phyloP scores from a whole-genome alignment of 805 yeast species.

The Candida orba region DNA sequence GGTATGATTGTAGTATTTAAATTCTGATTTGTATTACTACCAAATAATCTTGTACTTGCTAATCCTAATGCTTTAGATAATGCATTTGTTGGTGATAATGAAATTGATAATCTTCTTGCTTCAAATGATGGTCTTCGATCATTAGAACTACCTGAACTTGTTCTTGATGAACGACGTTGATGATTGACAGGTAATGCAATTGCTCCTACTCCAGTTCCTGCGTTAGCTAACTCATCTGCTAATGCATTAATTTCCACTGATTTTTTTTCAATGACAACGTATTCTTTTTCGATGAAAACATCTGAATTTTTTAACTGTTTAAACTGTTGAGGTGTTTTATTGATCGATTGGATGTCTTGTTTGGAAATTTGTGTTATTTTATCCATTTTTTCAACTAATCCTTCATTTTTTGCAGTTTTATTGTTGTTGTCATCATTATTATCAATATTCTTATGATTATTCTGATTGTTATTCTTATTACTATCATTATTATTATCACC shows the following conservation, averaged over 20 bases:
- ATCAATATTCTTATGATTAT: neutral
- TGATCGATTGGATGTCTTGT: conserved; percentile 21
- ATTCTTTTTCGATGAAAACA: conserved; percentile 65
- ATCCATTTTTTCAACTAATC: too few species aligned
- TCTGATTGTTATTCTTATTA: conserved; percentile 4
- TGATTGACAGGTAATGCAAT: conserved; percentile 26
- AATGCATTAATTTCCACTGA: conserved; percentile 93
- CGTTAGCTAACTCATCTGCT: conserved; percentile 82
- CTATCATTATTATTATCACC: conserved; percentile 4
- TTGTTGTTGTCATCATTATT: neutral
- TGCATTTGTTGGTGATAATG: conserved; percentile 77
- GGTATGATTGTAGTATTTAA: conserved; percentile 8
- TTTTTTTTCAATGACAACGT: conserved; percentile 90
- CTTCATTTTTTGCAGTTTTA: neutral
- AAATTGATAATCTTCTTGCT: conserved; percentile 51
- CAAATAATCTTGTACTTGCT: conserved; percentile 84
- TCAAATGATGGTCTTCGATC: conserved; percentile 50
- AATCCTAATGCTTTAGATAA: conserved; percentile 79
- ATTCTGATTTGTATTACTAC: conserved; percentile 28
- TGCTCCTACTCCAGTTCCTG: conserved; percentile 46
- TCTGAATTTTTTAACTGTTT: conserved; percentile 32
- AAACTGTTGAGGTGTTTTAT: neutral
- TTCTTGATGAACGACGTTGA: conserved; percentile 35
- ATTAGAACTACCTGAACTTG: conserved; percentile 39
- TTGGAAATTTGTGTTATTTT: neutral